These are phyloP conservation scores for Aspergillus ellipticus DNA, from an alignment of 495 filamentous ascomycete genomes.

Conservation along the genomic window DNA sequence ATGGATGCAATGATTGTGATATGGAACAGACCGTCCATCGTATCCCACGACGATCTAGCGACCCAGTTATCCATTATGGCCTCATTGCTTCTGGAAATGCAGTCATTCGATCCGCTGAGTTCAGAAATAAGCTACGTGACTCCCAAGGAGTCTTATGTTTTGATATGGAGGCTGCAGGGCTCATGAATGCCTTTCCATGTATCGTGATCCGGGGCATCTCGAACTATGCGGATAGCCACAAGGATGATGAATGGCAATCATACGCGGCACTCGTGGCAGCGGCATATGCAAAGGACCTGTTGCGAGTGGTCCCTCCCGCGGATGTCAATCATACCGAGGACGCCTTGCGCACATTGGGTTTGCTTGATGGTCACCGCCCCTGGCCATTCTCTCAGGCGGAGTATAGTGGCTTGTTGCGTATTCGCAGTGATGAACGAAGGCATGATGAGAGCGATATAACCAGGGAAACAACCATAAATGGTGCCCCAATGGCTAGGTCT, in stretches of 20 bases:
- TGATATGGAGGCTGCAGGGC: constrained; percentile 45
- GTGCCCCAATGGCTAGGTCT: too few species aligned
- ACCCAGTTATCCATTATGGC: constrained; percentile 21
- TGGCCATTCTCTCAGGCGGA: too few species aligned
- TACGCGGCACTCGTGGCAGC: neutral
- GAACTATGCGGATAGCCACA: constrained; percentile 5
- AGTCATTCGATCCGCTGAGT: constrained; percentile 19
- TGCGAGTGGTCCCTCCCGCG: neutral
- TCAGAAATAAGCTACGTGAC: constrained; percentile 19
- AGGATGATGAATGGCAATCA: neutral
- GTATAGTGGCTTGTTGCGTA: too few species aligned
- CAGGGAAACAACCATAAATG: too few species aligned
- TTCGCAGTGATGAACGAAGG: too few species aligned
- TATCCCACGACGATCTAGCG: too few species aligned
- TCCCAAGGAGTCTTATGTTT: constrained; percentile 23
- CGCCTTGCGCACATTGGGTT: too few species aligned
- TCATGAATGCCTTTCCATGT: constrained; percentile 36
- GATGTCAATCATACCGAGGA: too few species aligned
- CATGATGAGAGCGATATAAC: too few species aligned
- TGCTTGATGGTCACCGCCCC: too few species aligned
- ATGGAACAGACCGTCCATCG: too few species aligned
- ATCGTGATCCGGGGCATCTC: constrained; percentile 11
- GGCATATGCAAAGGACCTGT: constrained; percentile 2
- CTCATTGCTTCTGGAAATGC: constrained; percentile 25
- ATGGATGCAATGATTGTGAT: too few species aligned